Base-by-base conservation (phyloP, 2,329 filamentous ascomycete genomes). In the Purpureocillium takamizusanense region DNA sequence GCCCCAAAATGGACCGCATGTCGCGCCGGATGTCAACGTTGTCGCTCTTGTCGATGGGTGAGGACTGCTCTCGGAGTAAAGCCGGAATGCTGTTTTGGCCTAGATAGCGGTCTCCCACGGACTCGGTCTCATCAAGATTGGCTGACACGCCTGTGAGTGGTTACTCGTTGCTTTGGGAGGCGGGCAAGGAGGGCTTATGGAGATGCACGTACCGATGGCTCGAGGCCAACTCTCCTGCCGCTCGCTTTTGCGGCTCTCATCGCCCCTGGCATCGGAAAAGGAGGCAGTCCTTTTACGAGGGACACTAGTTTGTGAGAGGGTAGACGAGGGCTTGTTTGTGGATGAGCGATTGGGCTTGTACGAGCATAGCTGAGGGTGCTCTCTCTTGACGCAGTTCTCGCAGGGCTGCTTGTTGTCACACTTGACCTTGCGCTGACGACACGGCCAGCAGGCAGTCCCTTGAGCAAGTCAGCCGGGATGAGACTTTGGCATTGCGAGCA, bases 391-490 rank as follows among this genome's bases (percentile, higher is more conserved):
- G 51, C 78, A 82, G 53, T 82, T 82, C 51, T 81, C 76, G 56
- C 78, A 82, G 1, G 78, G 78, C 51, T 78, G 71, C 55, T 80
- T 76, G 56, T 81, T 81, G 61, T 81, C 77, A 55, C 78, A 82
- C 60, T 81, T 81, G 31, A 82, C 78, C 59, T 82, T 81, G 46
- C 78, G 69, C 56, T 81, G 78, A 33, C 78, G 68, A 52, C 78
- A 82, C 11, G 78, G 78, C 76, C 77, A 82, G 51, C 78, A 82
- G 4, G 75, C 75, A 31, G 75, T 79, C 41, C 74, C 74, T 78
- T 50, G 4, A 37, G 35, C 35, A 35, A 7, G 21, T 25, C 21
- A 25, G 21, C 21, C 6, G 13, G 12, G 11, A 30, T 14, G n/a
- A 13, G 28, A 30, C 28, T 13, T 14, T 13, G 28, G 12, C 4